These are phyloP conservation scores for Physcomitrellopsis africana DNA, from an alignment of 225 moss, liverwort and hornwort genomes.

Conservation along the genomic window DNA sequence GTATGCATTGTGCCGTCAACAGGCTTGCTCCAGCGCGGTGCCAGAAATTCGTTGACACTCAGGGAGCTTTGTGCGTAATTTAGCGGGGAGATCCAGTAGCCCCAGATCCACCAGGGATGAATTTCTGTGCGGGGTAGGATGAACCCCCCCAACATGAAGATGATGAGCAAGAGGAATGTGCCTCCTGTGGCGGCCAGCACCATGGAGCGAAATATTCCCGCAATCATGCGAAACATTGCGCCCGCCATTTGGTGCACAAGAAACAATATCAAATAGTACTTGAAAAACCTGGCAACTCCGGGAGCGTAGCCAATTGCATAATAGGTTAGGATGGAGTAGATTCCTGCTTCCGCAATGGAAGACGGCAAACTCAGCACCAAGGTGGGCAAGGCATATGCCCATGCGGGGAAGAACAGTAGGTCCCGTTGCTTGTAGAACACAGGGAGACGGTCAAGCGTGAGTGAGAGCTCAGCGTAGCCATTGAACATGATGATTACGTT, in stretches of 20 bases:
- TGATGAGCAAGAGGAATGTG: slow-evolving; percentile 27
- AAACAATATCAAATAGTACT: slow-evolving; percentile 17
- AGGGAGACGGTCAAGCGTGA: slow-evolving; percentile 26
- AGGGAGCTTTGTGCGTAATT: slow-evolving; percentile 27
- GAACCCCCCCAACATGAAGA: slow-evolving; percentile 37
- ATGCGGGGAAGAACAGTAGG: slow-evolving; percentile 31
- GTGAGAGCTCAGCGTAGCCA: slow-evolving; percentile 33
- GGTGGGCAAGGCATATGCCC: slow-evolving; percentile 35
- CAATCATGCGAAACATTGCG: slow-evolving; percentile 33
- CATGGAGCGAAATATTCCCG: slow-evolving; percentile 31
- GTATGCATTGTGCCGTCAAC: not conserved
- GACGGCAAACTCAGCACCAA: slow-evolving; percentile 28
- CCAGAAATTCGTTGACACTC: slow-evolving; percentile 30
- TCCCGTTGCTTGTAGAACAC: slow-evolving; percentile 34
- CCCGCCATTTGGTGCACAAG: slow-evolving; percentile 28
- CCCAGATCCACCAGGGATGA: slow-evolving; percentile 38
- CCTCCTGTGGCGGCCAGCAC: slow-evolving; percentile 28
- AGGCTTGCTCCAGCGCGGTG: slow-evolving; percentile 29
- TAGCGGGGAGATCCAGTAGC: slow-evolving; percentile 34
- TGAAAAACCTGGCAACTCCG: slow-evolving; percentile 25
- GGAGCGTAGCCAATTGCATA: slow-evolving; percentile 34
- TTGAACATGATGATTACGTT: slow-evolving; percentile 33
- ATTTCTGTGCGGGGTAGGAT: slow-evolving; percentile 26
- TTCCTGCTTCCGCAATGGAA: slow-evolving; percentile 29
- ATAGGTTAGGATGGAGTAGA: slow-evolving; percentile 21